Base-by-base conservation (phyloP, 257 asterid species). In the Rhazya stricta region DNA sequence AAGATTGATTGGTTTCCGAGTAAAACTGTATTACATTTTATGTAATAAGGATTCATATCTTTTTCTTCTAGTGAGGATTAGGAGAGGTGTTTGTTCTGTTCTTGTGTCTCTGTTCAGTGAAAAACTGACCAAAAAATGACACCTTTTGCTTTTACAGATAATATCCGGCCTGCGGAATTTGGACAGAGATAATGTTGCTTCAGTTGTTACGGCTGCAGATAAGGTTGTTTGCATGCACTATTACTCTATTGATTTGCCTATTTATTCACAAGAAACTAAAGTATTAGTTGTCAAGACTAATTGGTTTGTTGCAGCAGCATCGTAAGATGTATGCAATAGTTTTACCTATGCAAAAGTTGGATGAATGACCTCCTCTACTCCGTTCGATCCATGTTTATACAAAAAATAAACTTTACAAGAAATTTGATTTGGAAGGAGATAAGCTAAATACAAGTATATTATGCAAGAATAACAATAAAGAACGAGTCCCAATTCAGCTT, bases 161-260 rank as follows among this genome's bases (percentile, higher is more conserved):
- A 93, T 93, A 29, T 82, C 98, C 19, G 96, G 98, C 27, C 83
- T 93, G 87, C 95, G 79, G 69, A 93, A 93, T 88, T 83, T 91
- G 70, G 87, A 91, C 85, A 88, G 83, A 79, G 91, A 86, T 60
- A 91, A 88, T 79, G 96, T 93, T 25, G 90, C 97, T 79, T 87
- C 95, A 39, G 97, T 93, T 80, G 93, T 93, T 79, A 90, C 89
- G 74, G 97, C 97, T 81, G 97, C 98, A 51, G 97, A 93, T 80
- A 93, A 93, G 96, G 97, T 93, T 73, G 23, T 51, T 46, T 56
- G 25, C 37, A 50, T 73, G 37, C 48, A 15, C 61, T 39, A 29
- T 39, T 71, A 27, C n/a, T 67, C 5, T 25, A 0, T 48, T 54
- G 8, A 67, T 41, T 48, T 65, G 27, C 29, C 0, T 57, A 48